Evolutionary conservation across 2,329 filamentous ascomycete species (phyloP).

Genomic region (Cordyceps farinosa): DNA sequence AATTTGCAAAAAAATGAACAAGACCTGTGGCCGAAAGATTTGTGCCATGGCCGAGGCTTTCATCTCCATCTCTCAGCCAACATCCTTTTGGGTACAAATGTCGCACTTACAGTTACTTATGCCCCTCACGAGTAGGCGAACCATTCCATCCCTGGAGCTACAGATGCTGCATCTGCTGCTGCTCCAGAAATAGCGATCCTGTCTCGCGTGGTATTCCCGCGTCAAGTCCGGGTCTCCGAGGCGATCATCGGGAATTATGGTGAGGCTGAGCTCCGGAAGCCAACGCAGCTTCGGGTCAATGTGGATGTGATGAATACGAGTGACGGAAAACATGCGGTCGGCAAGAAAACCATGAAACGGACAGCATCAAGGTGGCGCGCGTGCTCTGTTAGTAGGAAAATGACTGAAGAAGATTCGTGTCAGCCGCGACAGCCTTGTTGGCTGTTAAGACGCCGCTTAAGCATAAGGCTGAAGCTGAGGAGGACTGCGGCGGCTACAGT

Average conservation of each 20-base stretch:
- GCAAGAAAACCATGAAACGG: background rate
- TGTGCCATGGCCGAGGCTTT: no score
- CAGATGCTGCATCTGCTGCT: background rate
- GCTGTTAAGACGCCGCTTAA: no score
- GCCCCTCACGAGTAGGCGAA: background rate
- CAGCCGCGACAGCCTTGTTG: no score
- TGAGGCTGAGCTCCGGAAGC: background rate
- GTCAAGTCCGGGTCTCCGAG: background rate
- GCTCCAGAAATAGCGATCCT: background rate
- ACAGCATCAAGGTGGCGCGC: background rate
- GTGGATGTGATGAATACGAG: background rate
- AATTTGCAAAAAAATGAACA: no score
- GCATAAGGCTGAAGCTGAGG: no score
- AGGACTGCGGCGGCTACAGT: no score
- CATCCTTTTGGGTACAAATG: no score
- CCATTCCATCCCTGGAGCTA: background rate
- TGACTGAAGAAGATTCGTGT: no score
- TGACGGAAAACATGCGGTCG: background rate
- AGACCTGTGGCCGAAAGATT: no score
- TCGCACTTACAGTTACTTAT: background rate
- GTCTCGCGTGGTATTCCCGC: background rate
- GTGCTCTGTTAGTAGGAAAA: no score
- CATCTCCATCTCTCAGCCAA: no score
- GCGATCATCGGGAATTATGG: background rate
- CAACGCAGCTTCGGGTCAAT: background rate